These are phyloP conservation scores for Lasiosphaeriaceae sp. DNA, from an alignment of 495 filamentous ascomycete genomes.

Conservation along the genomic window DNA sequence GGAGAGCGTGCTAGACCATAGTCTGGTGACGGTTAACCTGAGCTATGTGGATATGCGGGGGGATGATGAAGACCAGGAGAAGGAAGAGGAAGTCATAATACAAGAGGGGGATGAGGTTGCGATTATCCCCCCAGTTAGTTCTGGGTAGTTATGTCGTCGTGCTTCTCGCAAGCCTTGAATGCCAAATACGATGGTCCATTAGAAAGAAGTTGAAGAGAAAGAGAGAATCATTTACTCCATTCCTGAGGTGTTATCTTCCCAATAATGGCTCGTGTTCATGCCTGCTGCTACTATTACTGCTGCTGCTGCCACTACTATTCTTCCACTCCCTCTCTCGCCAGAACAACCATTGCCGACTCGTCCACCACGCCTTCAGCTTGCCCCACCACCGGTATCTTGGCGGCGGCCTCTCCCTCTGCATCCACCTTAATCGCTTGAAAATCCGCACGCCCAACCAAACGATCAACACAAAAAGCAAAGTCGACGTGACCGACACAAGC, in stretches of 20 bases:
- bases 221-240: no score
- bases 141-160: conserved; percentile 43
- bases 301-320: neutral
- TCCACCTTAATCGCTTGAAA: conserved; percentile 6
- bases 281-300: neutral
- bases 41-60: conserved; percentile 75
- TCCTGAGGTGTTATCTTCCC: neutral
- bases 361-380: conserved; percentile 42
- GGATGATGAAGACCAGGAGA: conserved; percentile 32
- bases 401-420: conserved; percentile 9
- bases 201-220: no score
- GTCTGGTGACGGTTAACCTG: conserved; percentile 80
- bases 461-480: conserved; percentile 32
- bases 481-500: conserved; percentile 35
- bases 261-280: neutral
- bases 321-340: neutral
- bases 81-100: conserved; percentile 49
- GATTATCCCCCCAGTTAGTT: conserved; percentile 96
- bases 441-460: conserved; percentile 19
- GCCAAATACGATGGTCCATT: no score
- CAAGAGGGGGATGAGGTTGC: conserved; percentile 83
- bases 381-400: no score
- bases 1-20: conserved; percentile 66
- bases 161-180: no score
- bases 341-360: neutral